phyloP scores from a whole-genome alignment of 768 basidiomycete genomes.

The Mycena rosella region DNA sequence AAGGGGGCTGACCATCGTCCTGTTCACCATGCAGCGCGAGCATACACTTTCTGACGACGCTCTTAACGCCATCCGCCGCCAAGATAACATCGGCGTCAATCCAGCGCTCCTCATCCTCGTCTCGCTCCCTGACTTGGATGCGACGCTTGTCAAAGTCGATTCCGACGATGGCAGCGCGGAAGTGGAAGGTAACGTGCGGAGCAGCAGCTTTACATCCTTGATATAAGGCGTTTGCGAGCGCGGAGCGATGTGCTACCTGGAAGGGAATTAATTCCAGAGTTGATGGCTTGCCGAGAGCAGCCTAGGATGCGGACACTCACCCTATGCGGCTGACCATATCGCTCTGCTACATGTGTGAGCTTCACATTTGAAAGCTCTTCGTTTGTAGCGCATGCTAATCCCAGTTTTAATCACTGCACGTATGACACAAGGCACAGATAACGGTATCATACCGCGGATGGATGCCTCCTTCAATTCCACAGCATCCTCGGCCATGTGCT shows the following conservation, averaged over 20 bases:
- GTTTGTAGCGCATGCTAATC: conserved; percentile 42
- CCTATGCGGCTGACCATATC: conserved; percentile 48
- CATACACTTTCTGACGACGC: conserved; percentile 46
- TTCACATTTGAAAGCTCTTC: conserved; percentile 47
- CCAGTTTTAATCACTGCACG: not conserved
- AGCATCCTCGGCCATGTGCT: conserved; percentile 42
- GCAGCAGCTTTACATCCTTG: conserved; percentile 42
- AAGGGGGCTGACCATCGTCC: conserved; percentile 30
- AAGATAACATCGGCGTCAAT: conserved; percentile 50
- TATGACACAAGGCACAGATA: not conserved
- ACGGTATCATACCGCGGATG: conserved; percentile 45
- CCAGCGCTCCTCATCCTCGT: conserved; percentile 36
- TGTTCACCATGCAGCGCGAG: conserved; percentile 45
- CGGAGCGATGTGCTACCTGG: conserved; percentile 49
- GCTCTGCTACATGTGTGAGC: conserved; percentile 43
- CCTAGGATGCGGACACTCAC: conserved; percentile 11
- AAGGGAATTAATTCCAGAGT: too few relatives aligned
- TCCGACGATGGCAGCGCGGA: conserved; percentile 40
- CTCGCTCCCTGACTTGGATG: conserved; percentile 23
- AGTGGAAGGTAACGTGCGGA: conserved; percentile 44
- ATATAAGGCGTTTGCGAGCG: conserved; percentile 48
- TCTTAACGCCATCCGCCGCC: conserved; percentile 55
- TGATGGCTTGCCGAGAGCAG: not conserved
- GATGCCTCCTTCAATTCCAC: conserved; percentile 43
- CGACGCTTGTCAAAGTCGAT: conserved; percentile 41